Conservation (phyloP, 2,329 filamentous ascomycete species). For the Talaromyces sp. region DNA sequence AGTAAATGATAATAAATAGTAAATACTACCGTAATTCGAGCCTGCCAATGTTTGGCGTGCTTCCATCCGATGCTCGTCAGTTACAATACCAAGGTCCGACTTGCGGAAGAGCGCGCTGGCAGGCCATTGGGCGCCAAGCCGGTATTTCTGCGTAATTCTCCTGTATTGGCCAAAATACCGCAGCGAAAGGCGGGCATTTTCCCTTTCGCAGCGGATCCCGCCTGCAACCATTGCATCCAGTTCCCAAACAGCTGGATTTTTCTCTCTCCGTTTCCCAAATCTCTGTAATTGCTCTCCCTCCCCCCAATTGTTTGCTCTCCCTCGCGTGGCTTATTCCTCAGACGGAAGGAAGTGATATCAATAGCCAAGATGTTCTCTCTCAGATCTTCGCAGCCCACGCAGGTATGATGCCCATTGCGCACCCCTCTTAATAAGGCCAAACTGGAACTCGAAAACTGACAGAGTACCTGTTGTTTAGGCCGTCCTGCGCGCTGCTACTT, state of each 20-base stretch:
- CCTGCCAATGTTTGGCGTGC: conserved; percentile 2
- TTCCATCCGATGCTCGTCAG: conserved; percentile 13
- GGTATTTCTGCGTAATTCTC: not conserved
- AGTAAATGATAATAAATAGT: not conserved
- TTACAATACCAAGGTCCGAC: conserved; percentile 11
- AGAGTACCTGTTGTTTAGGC: conserved; percentile 45
- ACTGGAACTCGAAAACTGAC: conserved; percentile 32
- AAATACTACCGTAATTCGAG: not conserved
- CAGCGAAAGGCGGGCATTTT: conserved; percentile 13
- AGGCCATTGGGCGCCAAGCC: conserved; percentile 2
- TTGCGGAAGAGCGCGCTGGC: not conserved
- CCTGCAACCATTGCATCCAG: conserved; percentile 4
- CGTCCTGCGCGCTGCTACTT: conserved; percentile 50
- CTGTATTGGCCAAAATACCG: conserved; percentile 1
- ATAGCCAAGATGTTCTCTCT: conserved; percentile 36
- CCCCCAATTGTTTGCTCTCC: not conserved
- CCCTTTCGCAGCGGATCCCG: conserved; percentile 12
- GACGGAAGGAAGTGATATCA: conserved; percentile 14
- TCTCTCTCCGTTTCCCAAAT: conserved; percentile 17
- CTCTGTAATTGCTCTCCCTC: conserved; percentile 15
- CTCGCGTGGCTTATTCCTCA: conserved; percentile 4
- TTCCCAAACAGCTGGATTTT: conserved; percentile 6
- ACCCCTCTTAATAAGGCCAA: conserved; percentile 39
- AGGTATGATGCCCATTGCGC: conserved; percentile 31
- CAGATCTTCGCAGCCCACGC: conserved; percentile 37